Percentiles rank a stretch among this genome's conserved stretches.
These are phyloP conservation scores for Termitomyces sp. DNA, from an alignment of 768 basidiomycete species.

Conservation along the genomic window DNA sequence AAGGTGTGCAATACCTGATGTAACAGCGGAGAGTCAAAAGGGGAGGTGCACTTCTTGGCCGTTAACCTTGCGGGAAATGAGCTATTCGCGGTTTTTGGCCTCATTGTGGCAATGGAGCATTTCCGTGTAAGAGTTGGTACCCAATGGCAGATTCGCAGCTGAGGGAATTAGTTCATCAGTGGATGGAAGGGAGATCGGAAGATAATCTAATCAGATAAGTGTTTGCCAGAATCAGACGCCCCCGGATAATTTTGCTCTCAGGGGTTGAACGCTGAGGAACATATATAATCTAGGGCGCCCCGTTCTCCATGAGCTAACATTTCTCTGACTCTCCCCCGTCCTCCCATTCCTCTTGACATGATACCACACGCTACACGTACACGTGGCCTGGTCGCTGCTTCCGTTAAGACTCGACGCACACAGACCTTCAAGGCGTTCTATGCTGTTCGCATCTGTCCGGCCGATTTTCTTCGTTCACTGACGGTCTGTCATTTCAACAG, in stretches of 20 bases:
- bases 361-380: constrained; percentile 30
- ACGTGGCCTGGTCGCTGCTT: constrained; percentile 25
- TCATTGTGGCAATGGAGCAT: neutral
- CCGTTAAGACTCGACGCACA: constrained; percentile 29
- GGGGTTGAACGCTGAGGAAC: constrained; percentile 10
- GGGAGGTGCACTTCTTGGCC: constrained; percentile 4
- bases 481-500: constrained; percentile 20
- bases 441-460: constrained; percentile 36
- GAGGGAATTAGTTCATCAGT: neutral
- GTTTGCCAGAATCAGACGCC: constrained; percentile 9
- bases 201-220: constrained; percentile 25
- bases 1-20: constrained; percentile 2
- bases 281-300: constrained; percentile 28
- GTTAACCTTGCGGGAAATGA: constrained; percentile 20
- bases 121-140: neutral
- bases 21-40: constrained; percentile 4
- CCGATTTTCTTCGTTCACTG: constrained; percentile 6
- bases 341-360: constrained; percentile 21
- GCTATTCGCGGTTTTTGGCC: constrained; percentile 18
- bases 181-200: neutral
- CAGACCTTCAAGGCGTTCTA: constrained; percentile 47
- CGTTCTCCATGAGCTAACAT: constrained; percentile 24
- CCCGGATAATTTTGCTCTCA: constrained; percentile 13
- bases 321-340: constrained; percentile 12
- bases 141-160: constrained; percentile 8